phyloP scores from a whole-genome alignment of 2,329 filamentous ascomycete species.

The Orbilia ellipsospora region DNA sequence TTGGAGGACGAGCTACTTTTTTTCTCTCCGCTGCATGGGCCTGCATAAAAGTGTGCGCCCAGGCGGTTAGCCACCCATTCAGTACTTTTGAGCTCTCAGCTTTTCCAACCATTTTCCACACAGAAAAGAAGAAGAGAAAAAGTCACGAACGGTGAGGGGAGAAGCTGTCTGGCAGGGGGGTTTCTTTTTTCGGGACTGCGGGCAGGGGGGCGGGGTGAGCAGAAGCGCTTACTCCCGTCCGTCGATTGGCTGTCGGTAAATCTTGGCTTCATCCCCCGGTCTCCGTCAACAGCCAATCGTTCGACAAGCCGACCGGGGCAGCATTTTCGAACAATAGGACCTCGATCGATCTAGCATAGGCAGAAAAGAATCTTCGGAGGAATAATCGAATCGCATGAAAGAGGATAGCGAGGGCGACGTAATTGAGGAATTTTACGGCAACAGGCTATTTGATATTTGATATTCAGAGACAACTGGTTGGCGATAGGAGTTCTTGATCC shows the following conservation, averaged over 20 bases:
- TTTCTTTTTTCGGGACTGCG: slow-evolving; percentile 16
- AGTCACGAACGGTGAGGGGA: background rate
- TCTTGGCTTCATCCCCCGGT: slow-evolving; percentile 18
- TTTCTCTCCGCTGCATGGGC: slow-evolving; percentile 14
- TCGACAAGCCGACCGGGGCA: background rate
- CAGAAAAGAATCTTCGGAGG: no score
- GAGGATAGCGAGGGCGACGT: slow-evolving; percentile 1
- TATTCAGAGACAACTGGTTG: background rate
- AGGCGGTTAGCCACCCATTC: background rate
- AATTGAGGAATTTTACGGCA: background rate
- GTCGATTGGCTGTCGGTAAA: slow-evolving; percentile 44
- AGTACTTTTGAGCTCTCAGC: no score
- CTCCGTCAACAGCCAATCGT: slow-evolving; percentile 12
- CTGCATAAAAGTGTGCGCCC: background rate
- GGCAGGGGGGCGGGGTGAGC: background rate
- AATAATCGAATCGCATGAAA: background rate
- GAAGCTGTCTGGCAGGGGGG: background rate
- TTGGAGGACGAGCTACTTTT: slow-evolving; percentile 9
- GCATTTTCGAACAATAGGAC: background rate
- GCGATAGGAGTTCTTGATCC: slow-evolving; percentile 5
- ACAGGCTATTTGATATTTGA: slow-evolving; percentile 1
- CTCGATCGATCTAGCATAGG: slow-evolving; percentile 12
- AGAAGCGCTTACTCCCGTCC: slow-evolving; percentile 43
- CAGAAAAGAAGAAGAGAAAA: background rate
- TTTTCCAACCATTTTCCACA: no score